phyloP scores from a whole-genome alignment of 2,329 filamentous ascomycete genomes.

The Fusarium devonianum region DNA sequence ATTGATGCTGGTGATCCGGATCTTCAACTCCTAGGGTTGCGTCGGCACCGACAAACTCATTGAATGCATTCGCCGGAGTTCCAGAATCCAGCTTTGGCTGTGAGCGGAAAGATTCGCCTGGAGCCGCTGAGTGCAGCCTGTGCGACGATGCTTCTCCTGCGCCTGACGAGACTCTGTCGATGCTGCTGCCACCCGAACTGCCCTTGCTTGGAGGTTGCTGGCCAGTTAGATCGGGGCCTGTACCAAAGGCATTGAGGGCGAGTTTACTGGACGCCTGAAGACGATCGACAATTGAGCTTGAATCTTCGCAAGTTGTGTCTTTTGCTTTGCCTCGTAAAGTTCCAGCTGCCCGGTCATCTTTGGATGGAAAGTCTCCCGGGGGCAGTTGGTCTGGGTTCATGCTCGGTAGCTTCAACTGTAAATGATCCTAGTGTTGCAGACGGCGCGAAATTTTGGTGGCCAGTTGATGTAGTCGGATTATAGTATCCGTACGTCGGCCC shows the following conservation, averaged over 20 bases:
- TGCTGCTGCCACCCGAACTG: slow-evolving; percentile 19
- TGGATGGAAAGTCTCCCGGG: background rate
- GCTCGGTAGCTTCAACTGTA: slow-evolving; percentile 14
- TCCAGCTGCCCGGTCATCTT: slow-evolving; percentile 1
- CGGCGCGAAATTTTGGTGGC: too few relatives aligned
- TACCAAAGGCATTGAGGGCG: slow-evolving; percentile 38
- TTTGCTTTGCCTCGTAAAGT: slow-evolving; percentile 31
- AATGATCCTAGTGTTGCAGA: too few relatives aligned
- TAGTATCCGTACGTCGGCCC: too few relatives aligned
- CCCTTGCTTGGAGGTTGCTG: slow-evolving; percentile 33
- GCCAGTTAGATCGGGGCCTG: slow-evolving; percentile 23
- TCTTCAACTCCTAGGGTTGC: slow-evolving; percentile 18
- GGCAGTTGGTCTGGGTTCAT: slow-evolving; percentile 21
- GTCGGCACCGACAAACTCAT: slow-evolving; percentile 36
- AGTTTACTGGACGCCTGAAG: slow-evolving; percentile 41
- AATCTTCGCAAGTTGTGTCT: slow-evolving; percentile 23
- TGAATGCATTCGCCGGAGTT: slow-evolving; percentile 43
- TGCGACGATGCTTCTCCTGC: slow-evolving; percentile 35
- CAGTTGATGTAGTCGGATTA: too few relatives aligned
- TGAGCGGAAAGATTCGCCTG: slow-evolving; percentile 26
- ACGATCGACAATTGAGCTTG: slow-evolving; percentile 31
- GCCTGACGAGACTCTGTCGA: slow-evolving; percentile 19
- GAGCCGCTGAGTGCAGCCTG: slow-evolving; percentile 21
- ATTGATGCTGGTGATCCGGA: background rate
- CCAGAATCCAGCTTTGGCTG: slow-evolving; percentile 36